Evolutionary conservation across 129 eudicot genomes (phyloP).

Genomic region (Chrysanthemum makinoi): DNA sequence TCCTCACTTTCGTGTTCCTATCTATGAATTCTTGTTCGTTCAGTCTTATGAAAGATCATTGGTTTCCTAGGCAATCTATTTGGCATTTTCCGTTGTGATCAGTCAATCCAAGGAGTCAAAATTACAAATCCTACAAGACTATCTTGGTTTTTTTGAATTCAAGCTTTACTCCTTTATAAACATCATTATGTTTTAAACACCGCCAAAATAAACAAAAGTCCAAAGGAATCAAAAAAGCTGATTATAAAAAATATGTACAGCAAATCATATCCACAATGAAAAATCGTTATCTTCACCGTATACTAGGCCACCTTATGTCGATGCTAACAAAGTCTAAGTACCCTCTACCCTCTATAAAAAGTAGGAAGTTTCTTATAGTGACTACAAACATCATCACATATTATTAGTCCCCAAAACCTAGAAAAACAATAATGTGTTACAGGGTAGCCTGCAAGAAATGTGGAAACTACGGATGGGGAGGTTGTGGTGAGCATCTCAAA

Average conservation of each 20-base stretch:
- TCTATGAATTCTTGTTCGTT: constrained; percentile 9
- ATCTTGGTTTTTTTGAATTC: no score
- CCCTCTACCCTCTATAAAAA: constrained; percentile 8
- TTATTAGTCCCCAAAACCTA: neutral
- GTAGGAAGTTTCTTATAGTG: neutral
- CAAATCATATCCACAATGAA: neutral
- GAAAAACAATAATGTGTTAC: constrained; percentile 46
- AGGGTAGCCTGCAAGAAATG: constrained; percentile 60
- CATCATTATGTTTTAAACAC: neutral
- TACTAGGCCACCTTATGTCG: constrained; percentile 25
- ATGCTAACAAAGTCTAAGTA: constrained; percentile 17
- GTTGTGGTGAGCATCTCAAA: constrained; percentile 68
- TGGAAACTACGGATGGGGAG: constrained; percentile 68
- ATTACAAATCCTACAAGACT: neutral
- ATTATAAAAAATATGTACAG: neutral
- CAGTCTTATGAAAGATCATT: constrained; percentile 7
- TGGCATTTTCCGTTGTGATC: neutral
- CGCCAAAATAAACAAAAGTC: constrained; percentile 19
- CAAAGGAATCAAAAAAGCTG: constrained; percentile 7
- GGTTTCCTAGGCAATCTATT: constrained; percentile 7
- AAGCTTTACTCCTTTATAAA: neutral
- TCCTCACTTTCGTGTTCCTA: neutral
- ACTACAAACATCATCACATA: constrained; percentile 14
- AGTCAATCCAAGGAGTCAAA: constrained; percentile 5
- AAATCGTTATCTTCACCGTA: constrained; percentile 30